These are phyloP conservation scores for Pisolithus thermaeus DNA, from an alignment of 1,284 basidiomycete genomes.

Conservation along the genomic window DNA sequence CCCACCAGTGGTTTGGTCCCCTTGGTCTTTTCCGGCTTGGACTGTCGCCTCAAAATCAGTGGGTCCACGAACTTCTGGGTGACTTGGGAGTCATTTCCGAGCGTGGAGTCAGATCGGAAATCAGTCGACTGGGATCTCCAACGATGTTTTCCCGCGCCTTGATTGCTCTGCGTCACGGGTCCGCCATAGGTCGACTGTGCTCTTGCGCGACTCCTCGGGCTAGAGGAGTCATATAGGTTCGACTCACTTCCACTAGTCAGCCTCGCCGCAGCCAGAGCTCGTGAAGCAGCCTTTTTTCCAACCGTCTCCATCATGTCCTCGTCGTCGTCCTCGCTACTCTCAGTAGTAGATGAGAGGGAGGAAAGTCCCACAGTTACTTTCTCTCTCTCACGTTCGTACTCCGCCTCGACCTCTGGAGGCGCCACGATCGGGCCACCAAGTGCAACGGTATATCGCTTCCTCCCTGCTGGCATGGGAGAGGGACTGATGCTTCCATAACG, in stretches of 20 bases:
- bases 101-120: constrained; percentile 13
- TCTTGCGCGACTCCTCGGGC: constrained; percentile 31
- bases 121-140: constrained; percentile 28
- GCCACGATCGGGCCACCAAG: constrained; percentile 62
- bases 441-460: constrained; percentile 78
- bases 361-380: constrained; percentile 31
- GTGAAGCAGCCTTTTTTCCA: constrained; percentile 38
- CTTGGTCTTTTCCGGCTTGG: constrained; percentile 40
- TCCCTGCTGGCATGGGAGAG: constrained; percentile 41
- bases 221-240: constrained; percentile 8
- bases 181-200: constrained; percentile 48
- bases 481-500: constrained; percentile 55
- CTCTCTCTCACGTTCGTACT: constrained; percentile 25
- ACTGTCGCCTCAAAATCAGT: constrained; percentile 59
- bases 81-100: constrained; percentile 10
- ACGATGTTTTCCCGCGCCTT: constrained; percentile 16
- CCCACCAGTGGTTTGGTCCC: constrained; percentile 26
- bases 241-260: constrained; percentile 15
- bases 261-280: constrained; percentile 31
- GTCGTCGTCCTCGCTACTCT: constrained; percentile 28
- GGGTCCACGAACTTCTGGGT: constrained; percentile 60
- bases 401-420: constrained; percentile 34
- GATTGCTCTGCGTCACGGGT: constrained; percentile 21
- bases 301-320: constrained; percentile 53
- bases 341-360: constrained; percentile 39